Evolutionary conservation across 257 asterid species (phyloP).

Genomic region (Coffea canephora): DNA sequence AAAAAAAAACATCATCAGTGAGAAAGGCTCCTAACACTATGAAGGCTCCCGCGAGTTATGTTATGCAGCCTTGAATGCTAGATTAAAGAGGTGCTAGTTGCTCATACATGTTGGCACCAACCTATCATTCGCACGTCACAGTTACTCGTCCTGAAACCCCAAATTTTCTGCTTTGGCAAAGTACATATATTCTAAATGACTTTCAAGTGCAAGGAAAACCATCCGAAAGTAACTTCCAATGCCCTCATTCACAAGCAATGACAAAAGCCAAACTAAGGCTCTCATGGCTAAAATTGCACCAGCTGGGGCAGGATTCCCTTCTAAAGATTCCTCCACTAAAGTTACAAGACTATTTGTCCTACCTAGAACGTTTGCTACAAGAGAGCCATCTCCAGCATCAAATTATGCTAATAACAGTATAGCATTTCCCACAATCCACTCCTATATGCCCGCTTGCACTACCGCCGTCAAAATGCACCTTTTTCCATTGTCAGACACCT

Average conservation of each 20-base stretch:
- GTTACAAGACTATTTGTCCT: not conserved
- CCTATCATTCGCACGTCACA: not conserved
- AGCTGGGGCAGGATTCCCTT: not conserved
- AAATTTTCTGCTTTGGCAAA: not conserved
- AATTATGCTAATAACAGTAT: not conserved
- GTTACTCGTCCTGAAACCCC: not conserved
- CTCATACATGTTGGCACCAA: not conserved
- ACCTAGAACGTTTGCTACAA: not conserved
- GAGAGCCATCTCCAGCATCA: constrained; percentile 1
- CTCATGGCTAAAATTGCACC: not conserved
- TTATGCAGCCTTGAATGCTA: not conserved
- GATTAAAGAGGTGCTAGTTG: not conserved
- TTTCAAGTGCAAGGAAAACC: not conserved
- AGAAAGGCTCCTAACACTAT: not conserved
- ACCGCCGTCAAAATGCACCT: not conserved
- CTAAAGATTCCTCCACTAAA: not conserved
- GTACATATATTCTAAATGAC: not conserved
- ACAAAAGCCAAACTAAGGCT: not conserved
- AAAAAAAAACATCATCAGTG: not conserved
- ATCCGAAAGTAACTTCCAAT: not conserved
- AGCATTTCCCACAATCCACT: not conserved
- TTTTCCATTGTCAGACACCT: not conserved
- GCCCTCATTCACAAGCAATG: not conserved
- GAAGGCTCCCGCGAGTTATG: not conserved
- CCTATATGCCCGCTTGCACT: not conserved